Conservation (phyloP, 768 basidiomycete genomes). For the Butyriboletus loyo region DNA sequence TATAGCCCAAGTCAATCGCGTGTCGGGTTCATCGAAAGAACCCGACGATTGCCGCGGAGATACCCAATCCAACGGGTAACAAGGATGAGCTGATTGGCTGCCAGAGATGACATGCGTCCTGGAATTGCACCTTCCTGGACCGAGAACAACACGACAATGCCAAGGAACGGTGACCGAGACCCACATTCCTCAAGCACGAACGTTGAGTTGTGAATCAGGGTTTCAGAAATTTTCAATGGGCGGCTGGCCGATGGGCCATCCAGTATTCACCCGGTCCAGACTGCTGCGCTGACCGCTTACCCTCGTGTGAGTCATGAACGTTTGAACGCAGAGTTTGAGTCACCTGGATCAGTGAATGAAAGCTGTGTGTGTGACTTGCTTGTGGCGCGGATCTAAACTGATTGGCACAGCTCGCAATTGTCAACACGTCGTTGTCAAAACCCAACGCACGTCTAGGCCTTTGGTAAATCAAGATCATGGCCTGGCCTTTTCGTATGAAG, state of each 20-base stretch:
- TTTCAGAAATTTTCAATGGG: not conserved
- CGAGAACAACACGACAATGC: not conserved
- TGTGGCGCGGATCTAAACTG: not conserved
- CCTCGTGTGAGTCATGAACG: not conserved
- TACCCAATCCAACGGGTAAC: not conserved
- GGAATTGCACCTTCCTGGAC: not conserved
- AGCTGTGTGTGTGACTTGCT: not conserved
- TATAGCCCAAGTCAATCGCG: not conserved
- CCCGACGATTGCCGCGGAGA: not conserved
- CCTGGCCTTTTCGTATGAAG: no score
- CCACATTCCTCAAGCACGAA: not conserved
- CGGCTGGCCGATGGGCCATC: no score
- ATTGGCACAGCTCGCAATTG: no score
- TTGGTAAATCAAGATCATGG: no score
- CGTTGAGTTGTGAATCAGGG: not conserved
- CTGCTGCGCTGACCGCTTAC: not conserved
- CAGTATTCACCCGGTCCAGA: not conserved
- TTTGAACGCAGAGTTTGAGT: not conserved
- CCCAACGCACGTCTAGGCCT: no score
- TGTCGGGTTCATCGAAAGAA: not conserved
- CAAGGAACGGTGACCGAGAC: not conserved
- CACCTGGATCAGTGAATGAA: not conserved
- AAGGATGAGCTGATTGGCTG: not conserved
- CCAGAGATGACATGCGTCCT: not conserved
- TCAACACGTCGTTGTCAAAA: no score